Conservation (phyloP, 2,329 filamentous ascomycete genomes). For the Myriosclerotinia scirpicola region DNA sequence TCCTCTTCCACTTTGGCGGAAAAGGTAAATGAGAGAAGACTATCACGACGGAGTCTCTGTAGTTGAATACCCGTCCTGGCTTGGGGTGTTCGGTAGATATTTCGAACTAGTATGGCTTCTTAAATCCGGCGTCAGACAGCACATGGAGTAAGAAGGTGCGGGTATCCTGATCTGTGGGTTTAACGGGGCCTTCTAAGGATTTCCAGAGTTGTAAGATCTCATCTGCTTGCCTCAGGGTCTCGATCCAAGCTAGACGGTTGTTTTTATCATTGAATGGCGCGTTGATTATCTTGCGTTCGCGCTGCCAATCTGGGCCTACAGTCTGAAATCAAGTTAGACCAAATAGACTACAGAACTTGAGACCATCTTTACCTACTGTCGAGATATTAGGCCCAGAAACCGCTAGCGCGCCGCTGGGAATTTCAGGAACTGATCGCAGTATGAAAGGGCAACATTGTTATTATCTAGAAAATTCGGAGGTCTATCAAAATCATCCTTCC, state of each 20-base stretch:
- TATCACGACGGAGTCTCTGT: background rate
- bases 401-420: background rate
- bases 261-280: constrained; percentile 14
- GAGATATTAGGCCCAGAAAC: constrained; percentile 13
- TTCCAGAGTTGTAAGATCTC: constrained; percentile 19
- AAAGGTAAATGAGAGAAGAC: constrained; percentile 6
- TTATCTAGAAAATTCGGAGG: constrained; percentile 13
- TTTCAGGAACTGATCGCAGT: background rate
- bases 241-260: constrained; percentile 7
- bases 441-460: background rate
- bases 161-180: background rate
- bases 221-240: constrained; percentile 9
- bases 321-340: background rate
- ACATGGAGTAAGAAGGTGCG: constrained; percentile 10
- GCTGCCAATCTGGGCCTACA: constrained; percentile 10
- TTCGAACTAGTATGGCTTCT: constrained; percentile 16
- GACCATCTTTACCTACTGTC: background rate
- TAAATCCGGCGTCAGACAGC: constrained; percentile 1
- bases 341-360: background rate
- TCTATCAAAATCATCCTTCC: constrained; percentile 17
- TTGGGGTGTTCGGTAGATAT: background rate
- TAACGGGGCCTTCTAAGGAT: background rate
- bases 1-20: background rate
- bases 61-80: background rate
- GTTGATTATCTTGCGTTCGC: constrained; percentile 10